A percentile compares a stretch with the other conserved stretches of the same genome.
These are phyloP conservation scores for Phytophthora cajani DNA, from an alignment of 352 stramenopile species.

Conservation along the genomic window DNA sequence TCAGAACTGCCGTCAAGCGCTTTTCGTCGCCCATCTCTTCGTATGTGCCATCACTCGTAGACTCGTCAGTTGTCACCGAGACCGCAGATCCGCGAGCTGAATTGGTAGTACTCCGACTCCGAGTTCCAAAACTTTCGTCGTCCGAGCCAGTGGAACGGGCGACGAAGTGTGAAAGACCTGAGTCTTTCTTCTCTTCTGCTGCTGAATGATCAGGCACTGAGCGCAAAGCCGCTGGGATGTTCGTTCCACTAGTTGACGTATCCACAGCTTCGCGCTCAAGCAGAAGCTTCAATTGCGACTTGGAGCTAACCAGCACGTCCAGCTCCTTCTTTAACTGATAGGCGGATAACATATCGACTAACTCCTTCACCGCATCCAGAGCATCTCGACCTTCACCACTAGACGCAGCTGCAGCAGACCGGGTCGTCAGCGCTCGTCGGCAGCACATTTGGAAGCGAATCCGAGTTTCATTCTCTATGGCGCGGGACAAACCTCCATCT, in stretches of 20 bases:
- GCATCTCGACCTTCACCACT: conserved; percentile 25
- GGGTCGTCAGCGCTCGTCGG: conserved; percentile 34
- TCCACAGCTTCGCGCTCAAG: conserved; percentile 80
- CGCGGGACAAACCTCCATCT: conserved; percentile 21
- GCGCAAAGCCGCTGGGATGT: conserved; percentile 37
- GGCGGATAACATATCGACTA: conserved; percentile 40
- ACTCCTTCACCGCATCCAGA: conserved; percentile 33
- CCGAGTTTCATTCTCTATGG: conserved; percentile 32
- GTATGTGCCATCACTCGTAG: conserved; percentile 60
- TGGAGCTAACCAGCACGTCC: conserved; percentile 66
- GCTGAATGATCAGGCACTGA: conserved; percentile 19
- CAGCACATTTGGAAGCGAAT: conserved; percentile 65
- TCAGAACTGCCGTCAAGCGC: conserved; percentile 72
- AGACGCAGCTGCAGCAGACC: conserved; percentile 10
- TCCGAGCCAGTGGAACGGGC: conserved; percentile 16
- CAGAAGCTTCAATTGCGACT: conserved; percentile 69
- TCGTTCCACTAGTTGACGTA: conserved; percentile 59
- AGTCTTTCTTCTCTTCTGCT: conserved; percentile 40
- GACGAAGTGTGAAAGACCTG: conserved; percentile 33
- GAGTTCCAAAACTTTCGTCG: conserved; percentile 23
- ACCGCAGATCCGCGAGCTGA: conserved; percentile 37
- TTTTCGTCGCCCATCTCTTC: conserved; percentile 77
- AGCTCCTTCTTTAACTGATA: conserved; percentile 63
- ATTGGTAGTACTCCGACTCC: conserved; percentile 28
- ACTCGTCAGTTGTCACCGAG: conserved; percentile 76